Base-by-base conservation (phyloP, 305 asterid species). In the Solanum aculeatissimum region DNA sequence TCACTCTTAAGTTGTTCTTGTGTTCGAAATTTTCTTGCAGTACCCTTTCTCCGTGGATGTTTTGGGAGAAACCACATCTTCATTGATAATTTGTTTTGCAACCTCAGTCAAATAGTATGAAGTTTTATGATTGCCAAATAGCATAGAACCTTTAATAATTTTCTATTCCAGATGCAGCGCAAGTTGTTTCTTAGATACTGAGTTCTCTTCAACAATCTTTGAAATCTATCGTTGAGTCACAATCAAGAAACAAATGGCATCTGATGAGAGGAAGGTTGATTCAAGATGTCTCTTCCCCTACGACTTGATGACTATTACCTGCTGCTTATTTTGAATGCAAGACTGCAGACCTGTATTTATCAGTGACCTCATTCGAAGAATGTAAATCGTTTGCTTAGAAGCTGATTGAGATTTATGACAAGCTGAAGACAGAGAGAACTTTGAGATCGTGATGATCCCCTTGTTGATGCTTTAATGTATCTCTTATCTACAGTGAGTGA, bases 311-410 rank as follows among this genome's bases (percentile, higher is more conserved):
- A 79, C 58, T 83, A 2, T 75, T 35, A 92, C 90, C 92, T 32
- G 85, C 93, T 71, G 58, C 91, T 49, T 96, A 91, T 80, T 91
- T 94, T 35, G 95, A 93, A 88, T 98, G 97, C 13, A 94, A 93
- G 88, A 96, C 88, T 2, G 87, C 93, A 42, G 97, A 91, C 45
- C 84, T 96, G 83, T 96, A 92, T 80, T 93, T 96, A 60, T 69
- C 85, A 7, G 19, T 91, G 87, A 75, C 92, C 21, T 85, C 87
- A 4, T 89, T 75, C 89, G 18, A 32, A 2, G 91, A 84, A n/a
- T 89, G 87, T 88, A 40, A 60, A 6, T 90, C 83, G n/a, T 95
- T 94, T 79, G 89, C 90, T 43, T 89, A 91, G 2, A 91, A 89
- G 87, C 96, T 95, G 38, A 29, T 88, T 10, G 89, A 92, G 83